These are phyloP conservation scores for Quillaja saponaria DNA, from an alignment of 306 rosid species.

Conservation along the genomic window DNA sequence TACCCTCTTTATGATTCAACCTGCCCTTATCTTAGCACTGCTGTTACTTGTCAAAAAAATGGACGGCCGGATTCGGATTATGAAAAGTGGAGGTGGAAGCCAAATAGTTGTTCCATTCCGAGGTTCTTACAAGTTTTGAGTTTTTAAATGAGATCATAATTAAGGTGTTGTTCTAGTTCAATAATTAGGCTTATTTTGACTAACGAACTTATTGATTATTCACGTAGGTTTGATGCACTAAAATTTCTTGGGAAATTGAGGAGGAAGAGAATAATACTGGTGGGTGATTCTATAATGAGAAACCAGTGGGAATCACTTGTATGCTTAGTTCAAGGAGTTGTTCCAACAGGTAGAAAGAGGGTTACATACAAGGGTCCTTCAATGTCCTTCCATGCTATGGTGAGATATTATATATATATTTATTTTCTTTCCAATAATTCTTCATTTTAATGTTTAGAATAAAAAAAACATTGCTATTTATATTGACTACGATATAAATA, in stretches of 20 bases:
- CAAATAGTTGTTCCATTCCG: constrained; percentile 67
- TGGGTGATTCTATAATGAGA: constrained; percentile 96
- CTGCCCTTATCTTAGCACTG: constrained; percentile 82
- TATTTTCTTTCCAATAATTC: constrained; percentile 18
- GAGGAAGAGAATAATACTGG: constrained; percentile 84
- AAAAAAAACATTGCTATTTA: too few relatives aligned
- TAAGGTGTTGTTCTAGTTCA: background rate
- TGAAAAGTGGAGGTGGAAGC: constrained; percentile 97
- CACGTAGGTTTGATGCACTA: constrained; percentile 81
- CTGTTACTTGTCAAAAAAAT: constrained; percentile 85
- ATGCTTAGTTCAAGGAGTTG: constrained; percentile 87
- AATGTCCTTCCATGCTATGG: constrained; percentile 96
- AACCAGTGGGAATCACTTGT: constrained; percentile 99
- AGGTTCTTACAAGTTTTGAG: constrained; percentile 57
- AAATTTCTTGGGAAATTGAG: constrained; percentile 83
- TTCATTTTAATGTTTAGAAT: too few relatives aligned
- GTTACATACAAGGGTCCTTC: constrained; percentile 77
- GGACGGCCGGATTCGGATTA: constrained; percentile 96
- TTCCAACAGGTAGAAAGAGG: constrained; percentile 68
- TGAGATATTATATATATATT: constrained; percentile 24
- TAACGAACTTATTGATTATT: too few relatives aligned
- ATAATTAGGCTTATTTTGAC: constrained; percentile 24
- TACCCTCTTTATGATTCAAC: constrained; percentile 82
- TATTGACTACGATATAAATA: too few relatives aligned
- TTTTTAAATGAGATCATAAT: too few relatives aligned